phyloP scores from a whole-genome alignment of 2,329 filamentous ascomycete species.

The Penicillium digitatum region DNA sequence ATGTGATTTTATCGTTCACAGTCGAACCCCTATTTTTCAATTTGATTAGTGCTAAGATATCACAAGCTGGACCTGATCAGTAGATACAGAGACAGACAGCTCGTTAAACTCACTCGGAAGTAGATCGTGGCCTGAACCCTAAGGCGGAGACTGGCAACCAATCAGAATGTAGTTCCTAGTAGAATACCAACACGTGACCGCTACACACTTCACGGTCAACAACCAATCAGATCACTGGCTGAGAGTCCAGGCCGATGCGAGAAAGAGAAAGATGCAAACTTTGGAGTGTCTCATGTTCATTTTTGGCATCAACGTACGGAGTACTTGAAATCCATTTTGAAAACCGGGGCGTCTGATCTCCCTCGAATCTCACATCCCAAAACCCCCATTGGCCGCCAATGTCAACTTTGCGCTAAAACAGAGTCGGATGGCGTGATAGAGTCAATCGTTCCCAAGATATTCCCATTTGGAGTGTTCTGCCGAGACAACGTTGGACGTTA shows the following conservation, averaged over 20 bases:
- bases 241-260: neutral
- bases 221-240: slow-evolving; percentile 3
- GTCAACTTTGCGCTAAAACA: slow-evolving; percentile 12
- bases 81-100: neutral
- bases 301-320: too few relatives aligned
- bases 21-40: too few relatives aligned
- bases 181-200: neutral
- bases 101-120: too few relatives aligned
- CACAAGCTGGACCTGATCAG: neutral
- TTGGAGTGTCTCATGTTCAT: neutral
- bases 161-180: slow-evolving; percentile 4
- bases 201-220: neutral
- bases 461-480: slow-evolving; percentile 11
- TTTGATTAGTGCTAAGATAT: neutral
- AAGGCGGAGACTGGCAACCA: neutral
- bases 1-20: slow-evolving; percentile 43
- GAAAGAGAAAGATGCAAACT: neutral
- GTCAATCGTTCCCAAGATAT: slow-evolving; percentile 9
- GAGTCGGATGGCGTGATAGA: slow-evolving; percentile 20
- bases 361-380: neutral
- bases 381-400: neutral
- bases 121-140: neutral
- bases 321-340: neutral
- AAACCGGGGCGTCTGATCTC: neutral
- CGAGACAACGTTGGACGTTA: slow-evolving; percentile 9